These are phyloP conservation scores for Nicotiana undulata DNA, from an alignment of 257 asterid species.

Conservation along the genomic window DNA sequence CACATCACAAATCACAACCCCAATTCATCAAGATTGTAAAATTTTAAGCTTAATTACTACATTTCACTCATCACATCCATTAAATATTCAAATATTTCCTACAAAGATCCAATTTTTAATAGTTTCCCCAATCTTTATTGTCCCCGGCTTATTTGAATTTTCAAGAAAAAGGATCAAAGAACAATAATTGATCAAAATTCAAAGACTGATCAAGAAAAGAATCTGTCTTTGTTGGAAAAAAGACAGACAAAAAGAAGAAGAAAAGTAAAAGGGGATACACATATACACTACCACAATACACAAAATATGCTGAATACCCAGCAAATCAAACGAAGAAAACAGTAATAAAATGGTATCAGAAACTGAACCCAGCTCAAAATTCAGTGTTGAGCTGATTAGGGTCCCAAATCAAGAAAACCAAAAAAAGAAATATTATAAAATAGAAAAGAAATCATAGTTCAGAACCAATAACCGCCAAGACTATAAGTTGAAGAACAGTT, in stretches of 20 bases:
- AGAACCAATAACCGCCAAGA: constrained; percentile 56
- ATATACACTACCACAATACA: background rate
- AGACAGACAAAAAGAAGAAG: background rate
- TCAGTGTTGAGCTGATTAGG: background rate
- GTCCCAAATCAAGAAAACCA: background rate
- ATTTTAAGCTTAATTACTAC: background rate
- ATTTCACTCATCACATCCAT: constrained; percentile 2
- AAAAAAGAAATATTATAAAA: background rate
- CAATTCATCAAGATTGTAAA: background rate
- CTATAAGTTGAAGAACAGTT: constrained; percentile 31
- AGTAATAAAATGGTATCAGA: constrained; percentile 6
- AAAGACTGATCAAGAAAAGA: background rate
- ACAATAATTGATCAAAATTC: constrained; percentile 1
- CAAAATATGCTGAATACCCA: constrained; percentile 1
- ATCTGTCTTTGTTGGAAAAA: background rate
- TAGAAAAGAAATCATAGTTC: constrained; percentile 12
- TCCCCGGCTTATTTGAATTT: background rate
- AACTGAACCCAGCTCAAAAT: constrained; percentile 33
- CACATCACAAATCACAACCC: constrained; percentile 12
- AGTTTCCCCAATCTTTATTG: background rate
- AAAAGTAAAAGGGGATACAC: background rate
- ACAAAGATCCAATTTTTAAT: constrained; percentile 1
- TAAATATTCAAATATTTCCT: background rate
- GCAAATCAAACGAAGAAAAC: constrained; percentile 10
- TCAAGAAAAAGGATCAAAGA: background rate